phyloP scores from a whole-genome alignment of 139 green algal species.

The Chlamydomonas eustigma region DNA sequence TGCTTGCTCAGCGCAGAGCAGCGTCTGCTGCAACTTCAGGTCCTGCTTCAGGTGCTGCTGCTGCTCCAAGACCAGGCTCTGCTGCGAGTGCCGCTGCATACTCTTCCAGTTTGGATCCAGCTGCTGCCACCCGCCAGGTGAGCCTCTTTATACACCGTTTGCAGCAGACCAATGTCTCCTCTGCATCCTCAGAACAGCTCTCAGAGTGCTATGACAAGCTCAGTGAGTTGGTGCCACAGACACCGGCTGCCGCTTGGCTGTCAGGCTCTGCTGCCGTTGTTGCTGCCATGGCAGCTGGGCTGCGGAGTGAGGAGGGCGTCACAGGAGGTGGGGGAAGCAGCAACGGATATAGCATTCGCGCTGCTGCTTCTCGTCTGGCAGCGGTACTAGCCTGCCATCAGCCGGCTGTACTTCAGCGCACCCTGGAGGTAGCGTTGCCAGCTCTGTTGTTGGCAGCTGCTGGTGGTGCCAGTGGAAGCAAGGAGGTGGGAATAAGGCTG shows the following conservation, averaged over 20 bases:
- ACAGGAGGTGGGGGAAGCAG: background rate
- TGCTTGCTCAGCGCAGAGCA: too few species aligned
- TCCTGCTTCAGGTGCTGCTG: too few species aligned
- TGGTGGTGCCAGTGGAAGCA: background rate
- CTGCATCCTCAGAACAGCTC: background rate
- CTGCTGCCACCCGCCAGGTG: slow-evolving; percentile 3
- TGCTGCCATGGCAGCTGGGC: background rate
- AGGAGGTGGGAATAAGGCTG: background rate
- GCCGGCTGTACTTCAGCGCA: background rate
- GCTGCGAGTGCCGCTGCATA: background rate
- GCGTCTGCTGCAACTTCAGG: too few species aligned
- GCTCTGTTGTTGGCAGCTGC: background rate
- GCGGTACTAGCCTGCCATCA: background rate
- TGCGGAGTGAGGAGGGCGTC: too few species aligned
- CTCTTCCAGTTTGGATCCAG: background rate
- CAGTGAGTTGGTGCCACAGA: background rate
- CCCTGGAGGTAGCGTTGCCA: background rate
- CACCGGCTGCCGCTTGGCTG: background rate
- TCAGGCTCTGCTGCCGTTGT: background rate
- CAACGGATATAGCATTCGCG: background rate
- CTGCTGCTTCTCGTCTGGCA: background rate
- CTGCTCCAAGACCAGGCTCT: too few species aligned
- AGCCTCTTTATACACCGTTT: background rate
- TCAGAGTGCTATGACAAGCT: background rate
- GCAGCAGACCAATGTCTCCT: background rate